Percentiles rank a stretch among this genome's conserved stretches.
phyloP scores from a whole-genome alignment of 331 rosid genomes.

The Rosa hybrid region DNA sequence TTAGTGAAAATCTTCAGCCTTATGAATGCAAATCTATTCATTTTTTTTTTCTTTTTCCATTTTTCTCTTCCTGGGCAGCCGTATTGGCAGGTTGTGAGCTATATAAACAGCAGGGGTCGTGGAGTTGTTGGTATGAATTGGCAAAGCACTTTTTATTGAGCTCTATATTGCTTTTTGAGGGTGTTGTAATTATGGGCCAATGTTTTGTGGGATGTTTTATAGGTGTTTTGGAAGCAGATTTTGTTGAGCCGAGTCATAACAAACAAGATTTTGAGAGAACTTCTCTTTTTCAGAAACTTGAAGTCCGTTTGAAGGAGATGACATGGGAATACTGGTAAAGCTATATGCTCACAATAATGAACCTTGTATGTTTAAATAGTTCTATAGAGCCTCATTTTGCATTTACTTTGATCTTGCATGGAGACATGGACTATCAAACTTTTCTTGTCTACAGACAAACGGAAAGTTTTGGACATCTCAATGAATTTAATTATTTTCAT shows the following conservation, averaged over 20 bases:
- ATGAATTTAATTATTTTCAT: not conserved
- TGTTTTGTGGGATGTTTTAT: conserved; percentile 21
- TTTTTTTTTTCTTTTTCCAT: not conserved
- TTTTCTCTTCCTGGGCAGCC: conserved; percentile 61
- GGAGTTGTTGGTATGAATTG: conserved; percentile 78
- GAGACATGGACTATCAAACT: not conserved
- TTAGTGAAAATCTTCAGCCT: not conserved
- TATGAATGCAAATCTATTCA: too few relatives aligned
- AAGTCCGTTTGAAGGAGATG: conserved; percentile 77
- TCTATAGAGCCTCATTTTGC: not conserved
- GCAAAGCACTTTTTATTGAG: conserved; percentile 13
- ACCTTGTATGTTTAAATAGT: not conserved
- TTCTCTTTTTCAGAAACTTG: conserved; percentile 80
- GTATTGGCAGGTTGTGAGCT: conserved; percentile 71
- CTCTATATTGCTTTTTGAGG: conserved; percentile 16
- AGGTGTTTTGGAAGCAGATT: conserved; percentile 81
- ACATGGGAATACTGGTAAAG: conserved; percentile 82
- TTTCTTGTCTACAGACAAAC: not conserved
- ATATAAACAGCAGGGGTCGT: conserved; percentile 45
- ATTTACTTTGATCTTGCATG: not conserved
- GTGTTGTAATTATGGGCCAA: conserved; percentile 23
- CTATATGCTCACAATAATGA: not conserved
- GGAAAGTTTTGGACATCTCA: not conserved
- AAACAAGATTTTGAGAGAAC: conserved; percentile 95
- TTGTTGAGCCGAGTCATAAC: conserved; percentile 77